A percentile compares a stretch with the other conserved stretches of the same genome.
Conservation (phyloP, 2,329 filamentous ascomycete species). For the Ophiostoma australiae region DNA sequence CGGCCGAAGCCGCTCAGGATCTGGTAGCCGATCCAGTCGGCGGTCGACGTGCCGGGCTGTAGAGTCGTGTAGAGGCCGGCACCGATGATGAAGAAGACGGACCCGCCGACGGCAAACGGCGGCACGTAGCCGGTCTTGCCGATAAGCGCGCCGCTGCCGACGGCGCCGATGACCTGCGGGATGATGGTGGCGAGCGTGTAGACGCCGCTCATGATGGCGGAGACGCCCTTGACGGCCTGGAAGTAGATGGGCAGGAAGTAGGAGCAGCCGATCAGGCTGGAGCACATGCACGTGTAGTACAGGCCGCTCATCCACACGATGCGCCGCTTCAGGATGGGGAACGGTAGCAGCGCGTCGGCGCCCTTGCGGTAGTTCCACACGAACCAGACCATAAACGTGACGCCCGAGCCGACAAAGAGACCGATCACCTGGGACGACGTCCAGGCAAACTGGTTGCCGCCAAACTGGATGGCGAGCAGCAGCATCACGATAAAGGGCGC, state of each 20-base stretch:
- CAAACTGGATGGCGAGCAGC: constrained; percentile 44
- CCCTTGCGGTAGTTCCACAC: constrained; percentile 39
- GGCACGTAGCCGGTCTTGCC: constrained; percentile 35
- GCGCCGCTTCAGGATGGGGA: constrained; percentile 29
- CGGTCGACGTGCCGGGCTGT: constrained; percentile 29
- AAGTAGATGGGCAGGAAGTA: constrained; percentile 39
- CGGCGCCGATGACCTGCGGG: constrained; percentile 29
- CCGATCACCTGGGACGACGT: constrained; percentile 39
- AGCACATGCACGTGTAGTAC: constrained; percentile 29
- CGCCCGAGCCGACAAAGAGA: constrained; percentile 38
- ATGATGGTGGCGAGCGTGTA: constrained; percentile 34
- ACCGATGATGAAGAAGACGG: constrained; percentile 34
- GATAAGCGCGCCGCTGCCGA: constrained; percentile 28
- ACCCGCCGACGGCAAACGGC: constrained; percentile 34
- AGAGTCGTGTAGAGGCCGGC: constrained; percentile 36
- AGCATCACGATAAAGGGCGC: constrained; percentile 41
- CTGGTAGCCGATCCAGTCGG: constrained; percentile 36
- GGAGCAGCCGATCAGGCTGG: constrained; percentile 28
- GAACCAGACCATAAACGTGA: constrained; percentile 40
- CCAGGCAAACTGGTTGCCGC: constrained; percentile 40
- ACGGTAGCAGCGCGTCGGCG: constrained; percentile 31
- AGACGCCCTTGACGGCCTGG: constrained; percentile 34
- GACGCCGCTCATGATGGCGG: constrained; percentile 35
- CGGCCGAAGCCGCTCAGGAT: constrained; percentile 32
- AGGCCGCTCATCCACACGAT: constrained; percentile 30